These are phyloP conservation scores for Fusarium paranaense DNA, from an alignment of 2,329 filamentous ascomycete species.

Conservation along the genomic window DNA sequence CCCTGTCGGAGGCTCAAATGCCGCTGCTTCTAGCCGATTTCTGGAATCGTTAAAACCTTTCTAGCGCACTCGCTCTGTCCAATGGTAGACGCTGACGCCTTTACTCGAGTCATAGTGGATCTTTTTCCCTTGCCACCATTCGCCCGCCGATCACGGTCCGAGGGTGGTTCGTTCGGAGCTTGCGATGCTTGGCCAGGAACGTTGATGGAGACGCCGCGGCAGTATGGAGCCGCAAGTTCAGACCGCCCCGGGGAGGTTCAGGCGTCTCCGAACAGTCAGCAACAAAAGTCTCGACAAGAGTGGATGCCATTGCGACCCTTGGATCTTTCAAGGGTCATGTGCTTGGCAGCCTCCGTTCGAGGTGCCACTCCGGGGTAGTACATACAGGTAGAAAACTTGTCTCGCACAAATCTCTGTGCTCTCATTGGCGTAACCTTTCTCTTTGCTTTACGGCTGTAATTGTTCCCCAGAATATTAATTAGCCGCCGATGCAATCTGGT, in stretches of 20 bases:
- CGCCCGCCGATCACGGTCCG: slow-evolving; percentile 22
- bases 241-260: slow-evolving; percentile 16
- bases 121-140: background rate
- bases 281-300: background rate
- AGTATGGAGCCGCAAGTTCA: background rate
- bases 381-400: background rate
- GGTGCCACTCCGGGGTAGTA: background rate
- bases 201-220: background rate
- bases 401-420: background rate
- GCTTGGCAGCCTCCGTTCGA: background rate
- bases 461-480: background rate
- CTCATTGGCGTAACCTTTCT: background rate
- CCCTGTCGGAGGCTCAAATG: background rate
- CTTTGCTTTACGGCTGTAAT: background rate
- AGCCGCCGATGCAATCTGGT: background rate
- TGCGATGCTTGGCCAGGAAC: background rate
- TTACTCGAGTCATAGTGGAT: slow-evolving; percentile 14
- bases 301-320: background rate
- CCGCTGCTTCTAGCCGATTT: slow-evolving; percentile 16
- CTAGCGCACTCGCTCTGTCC: slow-evolving; percentile 5
- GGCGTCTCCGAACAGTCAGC: slow-evolving; percentile 9
- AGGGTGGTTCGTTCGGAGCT: background rate
- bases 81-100: background rate
- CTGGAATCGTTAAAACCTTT: slow-evolving; percentile 19
- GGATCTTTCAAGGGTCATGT: background rate